Evolutionary conservation across 352 stramenopile genomes (phyloP).

Genomic region (Aphanomyces cochlioides): DNA sequence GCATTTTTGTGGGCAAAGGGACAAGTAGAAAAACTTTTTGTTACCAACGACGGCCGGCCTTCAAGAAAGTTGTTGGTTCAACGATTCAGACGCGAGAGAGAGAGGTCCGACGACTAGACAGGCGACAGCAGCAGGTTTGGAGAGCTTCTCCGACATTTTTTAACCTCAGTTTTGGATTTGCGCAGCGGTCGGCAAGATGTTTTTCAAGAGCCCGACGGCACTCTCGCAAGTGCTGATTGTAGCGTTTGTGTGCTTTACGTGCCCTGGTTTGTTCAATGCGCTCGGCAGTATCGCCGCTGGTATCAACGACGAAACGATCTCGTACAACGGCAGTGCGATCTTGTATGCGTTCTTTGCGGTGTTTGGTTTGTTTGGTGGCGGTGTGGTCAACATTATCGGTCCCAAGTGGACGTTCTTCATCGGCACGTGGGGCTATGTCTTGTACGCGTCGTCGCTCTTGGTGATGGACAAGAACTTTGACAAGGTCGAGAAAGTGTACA

Average conservation of each 20-base stretch:
- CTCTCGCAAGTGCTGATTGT: slow-evolving; percentile 42
- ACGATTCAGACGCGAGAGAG: too few species aligned
- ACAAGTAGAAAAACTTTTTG: too few species aligned
- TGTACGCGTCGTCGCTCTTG: slow-evolving; percentile 47
- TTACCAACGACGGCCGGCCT: too few species aligned
- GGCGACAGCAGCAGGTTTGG: too few species aligned
- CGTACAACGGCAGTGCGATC: slow-evolving; percentile 43
- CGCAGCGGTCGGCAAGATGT: background rate
- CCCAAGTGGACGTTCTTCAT: slow-evolving; percentile 45
- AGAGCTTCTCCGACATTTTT: too few species aligned
- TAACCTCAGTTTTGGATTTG: too few species aligned
- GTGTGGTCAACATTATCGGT: slow-evolving; percentile 49
- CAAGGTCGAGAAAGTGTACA: background rate
- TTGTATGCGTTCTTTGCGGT: slow-evolving; percentile 63
- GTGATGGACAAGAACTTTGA: slow-evolving; percentile 37
- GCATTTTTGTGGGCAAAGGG: too few species aligned
- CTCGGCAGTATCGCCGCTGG: slow-evolving; percentile 47
- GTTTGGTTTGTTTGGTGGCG: slow-evolving; percentile 45
- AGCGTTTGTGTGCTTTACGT: slow-evolving; percentile 48
- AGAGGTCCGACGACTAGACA: too few species aligned
- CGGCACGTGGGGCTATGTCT: slow-evolving; percentile 56
- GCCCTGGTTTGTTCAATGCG: slow-evolving; percentile 53
- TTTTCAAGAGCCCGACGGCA: background rate
- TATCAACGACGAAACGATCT: slow-evolving; percentile 39
- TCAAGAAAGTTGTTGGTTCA: too few species aligned